These are phyloP conservation scores for Penicillium flavigenum DNA, from an alignment of 495 filamentous ascomycete genomes.

Conservation along the genomic window DNA sequence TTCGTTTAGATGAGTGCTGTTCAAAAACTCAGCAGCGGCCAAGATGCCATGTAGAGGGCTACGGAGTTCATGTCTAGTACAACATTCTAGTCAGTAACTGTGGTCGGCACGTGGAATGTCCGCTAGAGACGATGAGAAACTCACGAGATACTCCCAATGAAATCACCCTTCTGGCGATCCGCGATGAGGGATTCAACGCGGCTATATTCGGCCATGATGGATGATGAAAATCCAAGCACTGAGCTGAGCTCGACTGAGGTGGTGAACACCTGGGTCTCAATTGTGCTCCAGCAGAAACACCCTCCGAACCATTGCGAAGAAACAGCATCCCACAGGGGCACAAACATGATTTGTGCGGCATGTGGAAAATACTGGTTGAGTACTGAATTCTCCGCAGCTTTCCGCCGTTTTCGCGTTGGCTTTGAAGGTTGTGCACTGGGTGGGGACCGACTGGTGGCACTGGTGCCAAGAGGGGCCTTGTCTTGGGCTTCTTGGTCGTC, in stretches of 20 bases:
- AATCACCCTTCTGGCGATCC: constrained; percentile 67
- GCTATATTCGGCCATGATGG: constrained; percentile 66
- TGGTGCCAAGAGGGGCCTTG: constrained; percentile 14
- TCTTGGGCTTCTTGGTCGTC: constrained; percentile 33
- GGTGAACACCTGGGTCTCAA: constrained; percentile 44
- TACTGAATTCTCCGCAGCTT: constrained; percentile 40
- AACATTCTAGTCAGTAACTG: constrained; percentile 28
- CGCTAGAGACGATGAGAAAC: constrained; percentile 27
- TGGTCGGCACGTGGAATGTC: neutral
- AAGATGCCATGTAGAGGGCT: constrained; percentile 76
- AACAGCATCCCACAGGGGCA: constrained; percentile 70
- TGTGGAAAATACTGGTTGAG: constrained; percentile 49
- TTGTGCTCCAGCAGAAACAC: constrained; percentile 60
- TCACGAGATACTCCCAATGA: constrained; percentile 70
- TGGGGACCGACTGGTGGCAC: constrained; percentile 14
- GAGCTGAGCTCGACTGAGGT: constrained; percentile 47
- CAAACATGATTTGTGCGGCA: constrained; percentile 46
- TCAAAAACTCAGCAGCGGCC: constrained; percentile 66
- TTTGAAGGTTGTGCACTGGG: constrained; percentile 34
- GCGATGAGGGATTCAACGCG: constrained; percentile 59
- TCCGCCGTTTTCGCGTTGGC: constrained; percentile 39
- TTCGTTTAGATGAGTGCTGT: constrained; percentile 46
- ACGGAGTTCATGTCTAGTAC: constrained; percentile 67
- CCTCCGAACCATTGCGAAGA: constrained; percentile 68
- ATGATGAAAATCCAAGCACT: constrained; percentile 64